phyloP scores from a whole-genome alignment of 192 early-diverging fungal genomes.

The Paraglomus brasilianum region DNA sequence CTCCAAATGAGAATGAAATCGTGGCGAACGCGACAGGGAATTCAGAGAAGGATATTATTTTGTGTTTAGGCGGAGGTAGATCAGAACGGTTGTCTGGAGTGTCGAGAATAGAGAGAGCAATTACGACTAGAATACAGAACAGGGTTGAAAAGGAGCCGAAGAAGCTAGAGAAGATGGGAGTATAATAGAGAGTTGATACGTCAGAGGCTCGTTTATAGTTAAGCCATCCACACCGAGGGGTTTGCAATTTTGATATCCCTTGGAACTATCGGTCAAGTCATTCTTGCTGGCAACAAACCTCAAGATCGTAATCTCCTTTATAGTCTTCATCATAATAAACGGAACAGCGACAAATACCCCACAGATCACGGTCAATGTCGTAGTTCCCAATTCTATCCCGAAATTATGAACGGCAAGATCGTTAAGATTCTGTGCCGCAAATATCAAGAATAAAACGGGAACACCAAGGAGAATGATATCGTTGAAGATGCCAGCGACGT shows the following conservation, averaged over 20 bases:
- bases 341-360: slow-evolving; percentile 65
- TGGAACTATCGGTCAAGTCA: no score
- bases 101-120: slow-evolving; percentile 57
- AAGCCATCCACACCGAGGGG: no score
- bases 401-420: slow-evolving; percentile 51
- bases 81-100: slow-evolving; percentile 35
- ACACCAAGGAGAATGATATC: slow-evolving; percentile 68
- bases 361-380: slow-evolving; percentile 65
- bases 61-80: slow-evolving; percentile 43
- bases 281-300: slow-evolving; percentile 4
- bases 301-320: slow-evolving; percentile 69
- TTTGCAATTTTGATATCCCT: no score
- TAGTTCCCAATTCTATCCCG: slow-evolving; percentile 40
- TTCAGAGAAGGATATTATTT: slow-evolving; percentile 59
- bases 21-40: slow-evolving; percentile 76
- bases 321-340: slow-evolving; percentile 69
- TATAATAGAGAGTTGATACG: background rate
- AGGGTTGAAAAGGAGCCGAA: slow-evolving; percentile 77
- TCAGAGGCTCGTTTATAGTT: background rate
- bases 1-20: slow-evolving; percentile 81
- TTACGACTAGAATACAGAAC: slow-evolving; percentile 66
- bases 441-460: slow-evolving; percentile 68
- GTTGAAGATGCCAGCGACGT: slow-evolving; percentile 62
- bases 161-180: slow-evolving; percentile 53
- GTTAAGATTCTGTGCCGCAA: slow-evolving; percentile 70